A percentile compares a stretch with the other conserved stretches of the same genome.
These are phyloP conservation scores for Penicillium sp. DNA, from an alignment of 2,329 filamentous ascomycete genomes.

Conservation along the genomic window DNA sequence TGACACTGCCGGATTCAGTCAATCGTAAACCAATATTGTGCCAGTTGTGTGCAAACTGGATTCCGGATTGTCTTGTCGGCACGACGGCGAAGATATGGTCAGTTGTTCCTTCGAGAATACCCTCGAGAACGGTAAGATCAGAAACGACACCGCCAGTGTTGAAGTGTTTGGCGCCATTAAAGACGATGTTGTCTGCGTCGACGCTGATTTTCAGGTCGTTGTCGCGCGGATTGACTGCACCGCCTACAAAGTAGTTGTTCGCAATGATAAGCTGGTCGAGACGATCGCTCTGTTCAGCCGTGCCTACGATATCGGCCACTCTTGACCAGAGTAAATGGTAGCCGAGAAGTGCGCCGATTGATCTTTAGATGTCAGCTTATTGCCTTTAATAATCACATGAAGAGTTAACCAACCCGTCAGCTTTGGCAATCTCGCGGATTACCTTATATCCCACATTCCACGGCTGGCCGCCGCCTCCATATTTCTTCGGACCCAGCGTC, in stretches of 20 bases:
- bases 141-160: slow-evolving; percentile 65
- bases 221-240: slow-evolving; percentile 64
- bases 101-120: slow-evolving; percentile 54
- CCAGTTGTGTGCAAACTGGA: slow-evolving; percentile 57
- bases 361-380: slow-evolving; percentile 30
- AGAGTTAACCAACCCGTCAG: slow-evolving; percentile 49
- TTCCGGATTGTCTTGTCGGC: slow-evolving; percentile 54
- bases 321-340: slow-evolving; percentile 64
- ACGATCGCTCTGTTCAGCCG: slow-evolving; percentile 56
- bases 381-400: not conserved
- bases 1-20: slow-evolving; percentile 61
- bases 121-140: slow-evolving; percentile 63
- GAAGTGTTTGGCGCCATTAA: slow-evolving; percentile 62
- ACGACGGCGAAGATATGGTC: slow-evolving; percentile 63
- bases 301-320: slow-evolving; percentile 59
- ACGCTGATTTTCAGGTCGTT: slow-evolving; percentile 56
- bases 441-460: slow-evolving; percentile 56
- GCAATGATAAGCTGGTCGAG: slow-evolving; percentile 54
- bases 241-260: slow-evolving; percentile 65
- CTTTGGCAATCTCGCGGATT: slow-evolving; percentile 61
- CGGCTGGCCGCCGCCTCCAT: slow-evolving; percentile 51
- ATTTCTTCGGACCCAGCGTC: slow-evolving; percentile 47
- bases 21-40: slow-evolving; percentile 61
- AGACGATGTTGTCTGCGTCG: slow-evolving; percentile 54
- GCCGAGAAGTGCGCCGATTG: slow-evolving; percentile 62